Percentiles rank a stretch among this genome's conserved stretches.
Evolutionary conservation across 202 grass and related monocot genomes (phyloP).

Genomic region (Carex arenaria): DNA sequence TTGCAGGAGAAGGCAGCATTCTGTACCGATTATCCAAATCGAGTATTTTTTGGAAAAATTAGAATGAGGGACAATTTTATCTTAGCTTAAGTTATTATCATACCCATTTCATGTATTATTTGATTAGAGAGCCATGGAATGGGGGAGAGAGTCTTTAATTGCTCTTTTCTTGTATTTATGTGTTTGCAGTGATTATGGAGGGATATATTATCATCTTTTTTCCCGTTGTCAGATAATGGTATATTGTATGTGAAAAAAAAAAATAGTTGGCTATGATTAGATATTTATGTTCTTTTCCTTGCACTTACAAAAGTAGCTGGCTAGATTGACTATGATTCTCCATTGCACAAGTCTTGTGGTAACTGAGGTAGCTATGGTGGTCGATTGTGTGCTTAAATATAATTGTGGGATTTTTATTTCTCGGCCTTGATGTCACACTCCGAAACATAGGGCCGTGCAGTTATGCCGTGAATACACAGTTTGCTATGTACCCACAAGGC

Average conservation of each 20-base stretch:
- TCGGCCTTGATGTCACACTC: too few species aligned
- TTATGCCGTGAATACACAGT: too few species aligned
- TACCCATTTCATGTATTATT: not conserved
- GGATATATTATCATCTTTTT: conserved; percentile 3
- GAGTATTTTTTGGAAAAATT: conserved; percentile 1
- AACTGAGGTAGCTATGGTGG: too few species aligned
- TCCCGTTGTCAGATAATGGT: not conserved
- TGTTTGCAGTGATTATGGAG: not conserved
- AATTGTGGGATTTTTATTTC: too few species aligned
- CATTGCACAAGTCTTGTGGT: too few species aligned
- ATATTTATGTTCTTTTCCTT: not conserved
- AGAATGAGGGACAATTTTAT: not conserved
- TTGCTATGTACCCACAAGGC: too few species aligned
- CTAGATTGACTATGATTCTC: not conserved
- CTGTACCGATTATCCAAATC: not conserved
- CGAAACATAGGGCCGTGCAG: too few species aligned
- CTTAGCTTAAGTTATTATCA: not conserved
- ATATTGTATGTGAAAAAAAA: not conserved
- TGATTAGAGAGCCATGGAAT: not conserved
- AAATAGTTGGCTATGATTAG: not conserved
- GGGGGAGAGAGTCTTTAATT: not conserved
- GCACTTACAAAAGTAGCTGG: not conserved
- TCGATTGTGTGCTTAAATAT: too few species aligned
- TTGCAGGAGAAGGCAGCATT: conserved; percentile 1
- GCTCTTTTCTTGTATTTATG: conserved; percentile 1